phyloP scores from a whole-genome alignment of 2,329 filamentous ascomycete species.

The Capronia coronata region DNA sequence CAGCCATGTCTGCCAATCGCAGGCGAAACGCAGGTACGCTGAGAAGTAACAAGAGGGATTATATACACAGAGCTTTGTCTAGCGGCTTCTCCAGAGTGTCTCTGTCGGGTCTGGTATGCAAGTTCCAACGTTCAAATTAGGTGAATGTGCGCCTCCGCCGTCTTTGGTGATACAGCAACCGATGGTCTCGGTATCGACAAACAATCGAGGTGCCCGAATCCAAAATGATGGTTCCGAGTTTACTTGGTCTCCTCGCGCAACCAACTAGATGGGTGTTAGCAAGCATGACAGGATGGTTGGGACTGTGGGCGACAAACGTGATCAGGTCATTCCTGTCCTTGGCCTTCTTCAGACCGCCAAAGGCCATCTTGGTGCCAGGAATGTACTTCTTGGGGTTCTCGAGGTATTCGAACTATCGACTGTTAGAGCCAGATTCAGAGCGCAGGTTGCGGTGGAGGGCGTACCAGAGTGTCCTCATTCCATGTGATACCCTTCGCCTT shows the following conservation, averaged over 20 bases:
- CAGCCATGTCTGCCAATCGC: conserved; percentile 17
- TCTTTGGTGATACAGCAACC: conserved; percentile 26
- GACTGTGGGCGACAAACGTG: conserved; percentile 58
- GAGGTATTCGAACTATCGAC: conserved; percentile 79
- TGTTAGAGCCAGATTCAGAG: background rate
- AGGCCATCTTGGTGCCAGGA: conserved; percentile 99
- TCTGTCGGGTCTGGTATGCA: conserved; percentile 20
- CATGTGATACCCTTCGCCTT: conserved; percentile 91
- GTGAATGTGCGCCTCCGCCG: conserved; percentile 20
- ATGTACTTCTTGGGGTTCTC: conserved; percentile 99
- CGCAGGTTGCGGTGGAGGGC: background rate
- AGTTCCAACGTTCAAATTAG: conserved; percentile 17
- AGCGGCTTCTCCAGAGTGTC: conserved; percentile 24
- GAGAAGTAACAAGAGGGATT: conserved; percentile 14
- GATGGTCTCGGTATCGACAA: conserved; percentile 14
- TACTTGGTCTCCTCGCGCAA: conserved; percentile 32
- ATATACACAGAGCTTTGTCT: conserved; percentile 25
- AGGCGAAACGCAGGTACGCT: conserved; percentile 18
- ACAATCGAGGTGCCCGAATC: background rate
- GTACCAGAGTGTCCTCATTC: conserved; percentile 79
- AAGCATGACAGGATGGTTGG: background rate
- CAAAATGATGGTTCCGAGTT: conserved; percentile 8
- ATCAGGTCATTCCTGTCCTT: conserved; percentile 99
- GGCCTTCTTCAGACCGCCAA: conserved; percentile 98
- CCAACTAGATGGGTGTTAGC: conserved; percentile 28